Percentiles rank a stretch among this genome's conserved stretches.
Conservation (phyloP, 805 yeast genomes). For the Teunomyces tritomae region DNA sequence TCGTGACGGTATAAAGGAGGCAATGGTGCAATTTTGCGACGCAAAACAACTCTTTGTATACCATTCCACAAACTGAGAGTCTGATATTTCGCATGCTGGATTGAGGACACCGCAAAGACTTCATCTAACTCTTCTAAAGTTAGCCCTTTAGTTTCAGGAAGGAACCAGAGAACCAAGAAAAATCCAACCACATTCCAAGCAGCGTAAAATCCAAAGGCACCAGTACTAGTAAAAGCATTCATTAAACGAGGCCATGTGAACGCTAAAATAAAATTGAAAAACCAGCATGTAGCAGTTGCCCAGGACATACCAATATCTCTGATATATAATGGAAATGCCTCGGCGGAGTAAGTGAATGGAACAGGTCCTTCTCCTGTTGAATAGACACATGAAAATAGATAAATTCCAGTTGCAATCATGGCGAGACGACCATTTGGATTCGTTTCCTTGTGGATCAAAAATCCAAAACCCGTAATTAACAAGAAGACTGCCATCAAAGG, state of each 20-base stretch:
- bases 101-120: slow-evolving; percentile 60
- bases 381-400: slow-evolving; percentile 68
- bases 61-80: slow-evolving; percentile 33
- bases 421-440: slow-evolving; percentile 56
- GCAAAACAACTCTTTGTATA: slow-evolving; percentile 46
- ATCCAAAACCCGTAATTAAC: slow-evolving; percentile 65
- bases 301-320: slow-evolving; percentile 79
- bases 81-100: slow-evolving; percentile 50
- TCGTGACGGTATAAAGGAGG: slow-evolving; percentile 58
- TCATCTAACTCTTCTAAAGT: slow-evolving; percentile 77
- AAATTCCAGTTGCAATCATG: slow-evolving; percentile 69
- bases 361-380: slow-evolving; percentile 89
- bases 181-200: slow-evolving; percentile 77
- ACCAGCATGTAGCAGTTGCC: slow-evolving; percentile 75
- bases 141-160: slow-evolving; percentile 70
- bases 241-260: slow-evolving; percentile 77
- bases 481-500: slow-evolving; percentile 63
- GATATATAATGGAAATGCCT: slow-evolving; percentile 74
- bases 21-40: slow-evolving; percentile 43
- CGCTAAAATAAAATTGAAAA: slow-evolving; percentile 66
- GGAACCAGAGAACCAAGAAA: slow-evolving; percentile 65
- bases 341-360: slow-evolving; percentile 86
- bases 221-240: slow-evolving; percentile 67
- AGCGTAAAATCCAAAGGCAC: slow-evolving; percentile 88
- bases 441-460: slow-evolving; percentile 55